phyloP scores from a whole-genome alignment of 2,329 filamentous ascomycete genomes.

The Phaeosphaeriaceae sp. region DNA sequence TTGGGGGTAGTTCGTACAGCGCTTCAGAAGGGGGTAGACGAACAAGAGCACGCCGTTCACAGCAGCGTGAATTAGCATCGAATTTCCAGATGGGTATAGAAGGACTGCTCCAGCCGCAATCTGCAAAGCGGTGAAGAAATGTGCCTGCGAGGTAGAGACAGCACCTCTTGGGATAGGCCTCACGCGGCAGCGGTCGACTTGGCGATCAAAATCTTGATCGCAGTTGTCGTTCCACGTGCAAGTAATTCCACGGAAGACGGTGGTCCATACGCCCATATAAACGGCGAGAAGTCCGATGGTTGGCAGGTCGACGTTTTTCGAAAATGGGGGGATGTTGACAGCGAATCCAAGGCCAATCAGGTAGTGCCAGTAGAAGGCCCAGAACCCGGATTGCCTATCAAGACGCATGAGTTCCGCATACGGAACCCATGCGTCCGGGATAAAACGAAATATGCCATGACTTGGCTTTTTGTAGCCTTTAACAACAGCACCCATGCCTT shows the following conservation, averaged over 20 bases:
- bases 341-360: slow-evolving; percentile 2
- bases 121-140: slow-evolving; percentile 49
- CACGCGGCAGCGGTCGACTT: slow-evolving; percentile 34
- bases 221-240: slow-evolving; percentile 61
- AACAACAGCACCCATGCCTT: neutral
- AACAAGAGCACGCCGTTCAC: slow-evolving; percentile 48
- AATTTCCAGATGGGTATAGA: slow-evolving; percentile 44
- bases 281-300: neutral
- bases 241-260: slow-evolving; percentile 39
- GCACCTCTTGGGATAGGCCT: slow-evolving; percentile 52
- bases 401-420: slow-evolving; percentile 3
- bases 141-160: slow-evolving; percentile 50
- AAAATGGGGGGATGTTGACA: slow-evolving; percentile 1
- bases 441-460: slow-evolving; percentile 1
- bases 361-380: slow-evolving; percentile 2
- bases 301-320: neutral
- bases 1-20: slow-evolving; percentile 61
- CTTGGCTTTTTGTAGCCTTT: slow-evolving; percentile 3
- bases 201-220: slow-evolving; percentile 61
- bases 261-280: slow-evolving; percentile 1
- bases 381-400: slow-evolving; percentile 1
- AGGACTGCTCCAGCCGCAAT: slow-evolving; percentile 14
- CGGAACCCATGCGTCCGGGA: slow-evolving; percentile 4
- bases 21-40: slow-evolving; percentile 58
- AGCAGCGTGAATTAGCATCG: slow-evolving; percentile 45